Evolutionary conservation across 2,329 filamentous ascomycete genomes (phyloP).

Genomic region (Cladophialophora bantiana): DNA sequence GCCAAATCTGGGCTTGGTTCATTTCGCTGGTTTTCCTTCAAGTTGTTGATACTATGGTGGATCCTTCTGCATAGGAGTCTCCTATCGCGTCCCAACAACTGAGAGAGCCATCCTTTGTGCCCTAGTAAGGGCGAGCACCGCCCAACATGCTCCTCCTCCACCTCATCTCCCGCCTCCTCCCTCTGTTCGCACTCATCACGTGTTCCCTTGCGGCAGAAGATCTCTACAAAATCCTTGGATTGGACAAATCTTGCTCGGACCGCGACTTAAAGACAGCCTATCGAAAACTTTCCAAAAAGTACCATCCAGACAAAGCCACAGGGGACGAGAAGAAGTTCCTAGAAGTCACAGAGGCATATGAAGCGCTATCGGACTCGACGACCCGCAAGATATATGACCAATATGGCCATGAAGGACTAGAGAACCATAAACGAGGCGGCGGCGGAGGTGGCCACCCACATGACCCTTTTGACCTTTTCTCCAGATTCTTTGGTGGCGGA

Average conservation of each 20-base stretch:
- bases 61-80: background rate
- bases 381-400: slow-evolving; percentile 90
- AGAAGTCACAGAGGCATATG: slow-evolving; percentile 93
- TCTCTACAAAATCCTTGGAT: slow-evolving; percentile 74
- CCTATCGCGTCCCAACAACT: background rate
- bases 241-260: slow-evolving; percentile 80
- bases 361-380: slow-evolving; percentile 80
- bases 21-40: background rate
- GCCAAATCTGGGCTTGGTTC: background rate
- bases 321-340: slow-evolving; percentile 90
- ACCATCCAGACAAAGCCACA: slow-evolving; percentile 95
- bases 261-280: slow-evolving; percentile 94
- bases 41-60: background rate
- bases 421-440: slow-evolving; percentile 78
- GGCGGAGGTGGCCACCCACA: slow-evolving; percentile 66
- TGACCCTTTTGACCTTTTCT: slow-evolving; percentile 96
- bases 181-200: slow-evolving; percentile 33
- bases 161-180: slow-evolving; percentile 31
- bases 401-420: slow-evolving; percentile 88
- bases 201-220: slow-evolving; percentile 47
- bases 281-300: slow-evolving; percentile 90
- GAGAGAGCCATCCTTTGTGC: background rate
- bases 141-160: slow-evolving; percentile 36
- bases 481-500: slow-evolving; percentile 91
- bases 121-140: slow-evolving; percentile 11